Evolutionary conservation across 176 grass and related monocot genomes (phyloP), one percentile per base, ranked within the genome.

Genomic region (Saccharum spontaneum): DNA sequence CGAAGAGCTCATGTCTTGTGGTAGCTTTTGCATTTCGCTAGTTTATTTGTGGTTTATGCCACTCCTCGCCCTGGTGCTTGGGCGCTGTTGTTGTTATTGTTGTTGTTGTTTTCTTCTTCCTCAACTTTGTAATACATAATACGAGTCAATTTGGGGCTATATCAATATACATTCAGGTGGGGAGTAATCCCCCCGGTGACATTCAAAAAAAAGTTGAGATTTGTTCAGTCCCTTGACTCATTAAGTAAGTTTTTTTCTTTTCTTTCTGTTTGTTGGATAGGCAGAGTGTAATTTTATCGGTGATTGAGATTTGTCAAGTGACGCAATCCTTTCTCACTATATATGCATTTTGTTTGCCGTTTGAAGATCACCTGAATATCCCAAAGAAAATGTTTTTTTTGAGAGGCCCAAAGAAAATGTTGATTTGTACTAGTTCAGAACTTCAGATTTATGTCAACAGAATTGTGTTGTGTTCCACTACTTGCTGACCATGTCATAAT

Each of bases 221-320:
- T 69, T 57, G 14, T 44, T 78, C 44, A 8, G 39, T 23, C 33
- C 31, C 40, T 50, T 40, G 50, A 66, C 77, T 75, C 45, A 52
- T 17, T 6, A 17, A 52, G 48, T 52, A 1, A 52, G 15, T 17
- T 52, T 52, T 52, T 52, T 50, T 50, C 5, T 77, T 31, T 67
- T 1, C 0, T 17, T 61, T 60, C 9, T 24, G 22, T 61, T 30
- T 36, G 11, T 40, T 67, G 41, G 43, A 44, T 31, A 86, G 85
- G 85, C 76, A 30, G 28, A 8, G 24, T 80, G 59, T 73, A 73
- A 72, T 66, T 34, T 34, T 16, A 67, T 81, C 17, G 13, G 54
- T 46, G 23, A 48, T 9, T 23, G 24, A 75, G 85, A 55, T 41
- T 67, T 67, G 43, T 17, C 85, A 43, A 67, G 23, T 23, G 33